Percentiles rank a stretch among this genome's conserved stretches.
phyloP scores from a whole-genome alignment of 345 rosid species.

The Eucalyptus urophylla region DNA sequence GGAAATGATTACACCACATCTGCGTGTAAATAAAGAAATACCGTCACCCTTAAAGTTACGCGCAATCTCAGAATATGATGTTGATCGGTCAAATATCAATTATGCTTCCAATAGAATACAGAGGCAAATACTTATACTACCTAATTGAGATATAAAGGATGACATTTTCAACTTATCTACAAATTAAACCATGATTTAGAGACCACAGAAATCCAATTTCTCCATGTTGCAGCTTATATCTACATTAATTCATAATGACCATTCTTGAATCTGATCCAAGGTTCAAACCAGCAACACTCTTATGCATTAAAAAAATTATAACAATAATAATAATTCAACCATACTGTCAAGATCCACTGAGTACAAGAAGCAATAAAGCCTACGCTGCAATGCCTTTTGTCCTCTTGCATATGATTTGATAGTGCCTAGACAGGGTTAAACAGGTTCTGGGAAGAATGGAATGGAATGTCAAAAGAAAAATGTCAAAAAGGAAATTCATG shows the following conservation, averaged over 20 bases:
- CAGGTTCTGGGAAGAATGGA: not conserved
- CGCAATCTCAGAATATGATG: not conserved
- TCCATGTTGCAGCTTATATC: not conserved
- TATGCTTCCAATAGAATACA: not conserved
- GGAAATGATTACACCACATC: not conserved
- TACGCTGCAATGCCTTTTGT: not conserved
- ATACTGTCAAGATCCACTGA: not conserved
- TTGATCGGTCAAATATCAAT: slow-evolving; percentile 8
- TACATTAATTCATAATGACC: not conserved
- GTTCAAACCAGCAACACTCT: not conserved
- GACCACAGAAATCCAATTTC: not conserved
- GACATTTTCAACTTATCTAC: not conserved
- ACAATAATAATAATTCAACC: not conserved
- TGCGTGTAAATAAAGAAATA: slow-evolving; percentile 8
- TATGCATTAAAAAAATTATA: not conserved
- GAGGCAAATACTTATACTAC: not conserved
- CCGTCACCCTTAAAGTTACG: not conserved
- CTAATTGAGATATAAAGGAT: not conserved
- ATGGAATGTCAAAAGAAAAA: not conserved
- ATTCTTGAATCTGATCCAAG: not conserved
- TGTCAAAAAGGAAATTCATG: not conserved
- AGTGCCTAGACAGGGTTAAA: not conserved
- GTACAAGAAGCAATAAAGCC: not conserved
- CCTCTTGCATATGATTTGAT: not conserved
- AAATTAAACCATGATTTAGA: not conserved